These are phyloP conservation scores for Leptodontidium sp. DNA, from an alignment of 2,329 filamentous ascomycete species.

Conservation along the genomic window DNA sequence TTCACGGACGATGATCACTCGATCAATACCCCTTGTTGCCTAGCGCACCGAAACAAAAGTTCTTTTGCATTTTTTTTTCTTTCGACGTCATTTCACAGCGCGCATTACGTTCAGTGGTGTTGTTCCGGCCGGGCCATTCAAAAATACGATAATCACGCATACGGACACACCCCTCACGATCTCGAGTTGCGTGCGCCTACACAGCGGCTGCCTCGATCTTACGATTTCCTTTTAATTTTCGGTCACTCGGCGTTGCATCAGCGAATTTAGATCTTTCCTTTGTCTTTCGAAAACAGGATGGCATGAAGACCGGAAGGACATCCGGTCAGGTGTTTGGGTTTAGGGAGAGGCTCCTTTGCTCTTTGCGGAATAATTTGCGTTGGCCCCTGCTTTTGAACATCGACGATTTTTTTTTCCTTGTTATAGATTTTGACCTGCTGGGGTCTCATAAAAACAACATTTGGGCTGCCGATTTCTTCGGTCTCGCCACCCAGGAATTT, in stretches of 20 bases:
- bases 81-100: slow-evolving; percentile 39
- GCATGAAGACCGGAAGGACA: slow-evolving; percentile 47
- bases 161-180: slow-evolving; percentile 44
- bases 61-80: slow-evolving; percentile 42
- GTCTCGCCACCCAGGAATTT: slow-evolving; percentile 46
- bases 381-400: slow-evolving; percentile 45
- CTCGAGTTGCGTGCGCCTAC: slow-evolving; percentile 48
- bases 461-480: slow-evolving; percentile 40
- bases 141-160: slow-evolving; percentile 42
- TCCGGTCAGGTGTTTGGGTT: slow-evolving; percentile 49
- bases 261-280: slow-evolving; percentile 45
- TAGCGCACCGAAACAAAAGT: slow-evolving; percentile 45
- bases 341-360: slow-evolving; percentile 44
- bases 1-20: neutral
- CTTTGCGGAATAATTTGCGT: slow-evolving; percentile 42
- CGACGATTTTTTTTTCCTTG: slow-evolving; percentile 33
- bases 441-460: slow-evolving; percentile 42
- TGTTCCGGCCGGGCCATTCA: slow-evolving; percentile 34
- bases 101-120: slow-evolving; percentile 44
- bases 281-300: slow-evolving; percentile 47
- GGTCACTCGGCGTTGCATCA: slow-evolving; percentile 44
- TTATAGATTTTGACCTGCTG: slow-evolving; percentile 41
- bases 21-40: slow-evolving; percentile 39
- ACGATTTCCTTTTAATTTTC: slow-evolving; percentile 44
- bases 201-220: slow-evolving; percentile 49